phyloP scores from a whole-genome alignment of 805 yeast genomes.

The Isabelozyma heimii region DNA sequence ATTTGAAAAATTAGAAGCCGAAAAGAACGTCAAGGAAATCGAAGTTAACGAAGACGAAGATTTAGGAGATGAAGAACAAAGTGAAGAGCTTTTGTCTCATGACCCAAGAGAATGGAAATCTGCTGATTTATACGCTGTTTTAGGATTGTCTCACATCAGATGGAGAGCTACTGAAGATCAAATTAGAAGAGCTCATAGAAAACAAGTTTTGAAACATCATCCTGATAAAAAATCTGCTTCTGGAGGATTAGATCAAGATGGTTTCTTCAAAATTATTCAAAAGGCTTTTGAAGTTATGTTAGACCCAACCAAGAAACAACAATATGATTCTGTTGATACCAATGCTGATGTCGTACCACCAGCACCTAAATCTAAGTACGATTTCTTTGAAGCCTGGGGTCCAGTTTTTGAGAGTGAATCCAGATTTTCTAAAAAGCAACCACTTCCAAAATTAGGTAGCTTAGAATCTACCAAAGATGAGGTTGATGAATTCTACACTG shows the following conservation, averaged over 20 bases:
- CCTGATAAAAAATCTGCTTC: slow-evolving; percentile 96
- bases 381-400: slow-evolving; percentile 89
- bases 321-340: slow-evolving; percentile 93
- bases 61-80: slow-evolving; percentile 72
- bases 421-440: slow-evolving; percentile 88
- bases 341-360: slow-evolving; percentile 86
- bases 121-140: slow-evolving; percentile 93
- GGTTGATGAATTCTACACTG: slow-evolving; percentile 85
- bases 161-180: slow-evolving; percentile 89
- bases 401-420: slow-evolving; percentile 89
- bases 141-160: slow-evolving; percentile 90
- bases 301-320: slow-evolving; percentile 84
- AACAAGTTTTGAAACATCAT: slow-evolving; percentile 93
- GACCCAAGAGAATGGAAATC: slow-evolving; percentile 99
- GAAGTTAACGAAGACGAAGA: slow-evolving; percentile 65
- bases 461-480: slow-evolving; percentile 66
- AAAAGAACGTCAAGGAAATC: slow-evolving; percentile 69
- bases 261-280: slow-evolving; percentile 96
- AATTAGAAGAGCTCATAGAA: slow-evolving; percentile 94
- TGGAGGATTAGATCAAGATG: slow-evolving; percentile 89
- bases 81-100: slow-evolving; percentile 68
- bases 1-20: slow-evolving; percentile 91
- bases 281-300: slow-evolving; percentile 89
- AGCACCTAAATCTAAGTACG: slow-evolving; percentile 59
- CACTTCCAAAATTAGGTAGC: slow-evolving; percentile 81